Base-by-base conservation (phyloP, 139 green algal genomes). In the Tetraselmis striata region DNA sequence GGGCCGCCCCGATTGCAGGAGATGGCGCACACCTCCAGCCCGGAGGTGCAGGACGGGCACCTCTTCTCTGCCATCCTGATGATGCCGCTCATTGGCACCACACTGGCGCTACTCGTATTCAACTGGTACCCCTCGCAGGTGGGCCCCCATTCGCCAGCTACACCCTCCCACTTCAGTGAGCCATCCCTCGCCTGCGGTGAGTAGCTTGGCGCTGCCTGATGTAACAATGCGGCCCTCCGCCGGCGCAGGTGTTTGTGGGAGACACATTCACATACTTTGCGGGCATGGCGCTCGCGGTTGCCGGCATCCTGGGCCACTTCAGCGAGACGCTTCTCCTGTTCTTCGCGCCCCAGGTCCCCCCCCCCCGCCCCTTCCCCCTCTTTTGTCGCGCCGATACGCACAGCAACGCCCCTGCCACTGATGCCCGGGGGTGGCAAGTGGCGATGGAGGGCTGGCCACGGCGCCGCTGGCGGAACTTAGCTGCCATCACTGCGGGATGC, bases 181-280 rank as follows among this genome's bases (percentile, higher is more conserved):
- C 22, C 1, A 23, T 75, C 2, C 31, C 24, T 29, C 82, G n/a
- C n/a, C n/a, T n/a, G n/a, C n/a, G n/a, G n/a, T n/a, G n/a, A n/a
- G n/a, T n/a, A n/a, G n/a, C n/a, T n/a, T n/a, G n/a, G n/a, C n/a
- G n/a, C n/a, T n/a, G n/a, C n/a, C n/a, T n/a, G n/a, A n/a, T n/a
- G n/a, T n/a, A n/a, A n/a, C n/a, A n/a, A n/a, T n/a, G n/a, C n/a
- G n/a, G n/a, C n/a, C n/a, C n/a, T n/a, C n/a, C n/a, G n/a, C n/a
- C 23, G n/a, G n/a, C 28, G 32, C 80, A 87, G 27, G 95, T 99
- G 1, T 99, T 99, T 89, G 96, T 99, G 67, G 97, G 97, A 5
- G 97, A 99, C 90, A 99, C 97, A 0, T 99, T 95, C 91, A 99
- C 97, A n/a, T 98, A 98, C 87, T 99, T 99, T 94, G 95, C 96